Conservation (phyloP, 2,329 filamentous ascomycete genomes). For the Teratosphaeria gauchensis region DNA sequence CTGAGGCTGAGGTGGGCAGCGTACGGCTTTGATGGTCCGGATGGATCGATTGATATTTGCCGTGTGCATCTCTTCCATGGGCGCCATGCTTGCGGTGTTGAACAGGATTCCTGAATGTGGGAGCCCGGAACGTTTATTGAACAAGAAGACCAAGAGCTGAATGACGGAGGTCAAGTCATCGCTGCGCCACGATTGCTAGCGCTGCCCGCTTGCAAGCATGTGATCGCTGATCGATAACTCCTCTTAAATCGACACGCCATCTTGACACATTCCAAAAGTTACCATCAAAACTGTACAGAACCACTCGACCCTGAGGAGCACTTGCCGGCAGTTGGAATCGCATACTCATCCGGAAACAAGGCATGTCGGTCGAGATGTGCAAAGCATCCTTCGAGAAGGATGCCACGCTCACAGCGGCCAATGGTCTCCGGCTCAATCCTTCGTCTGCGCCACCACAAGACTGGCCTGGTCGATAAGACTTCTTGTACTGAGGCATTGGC, state of each 20-base stretch:
- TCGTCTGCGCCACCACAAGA: too few species aligned
- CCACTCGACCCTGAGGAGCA: too few species aligned
- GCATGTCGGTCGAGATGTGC: background rate
- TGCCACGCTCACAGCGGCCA: too few species aligned
- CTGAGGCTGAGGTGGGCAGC: conserved; percentile 18
- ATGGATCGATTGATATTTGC: conserved; percentile 74
- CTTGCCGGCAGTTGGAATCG: too few species aligned
- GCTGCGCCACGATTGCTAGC: background rate
- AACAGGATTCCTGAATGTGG: background rate
- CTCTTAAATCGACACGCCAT: background rate
- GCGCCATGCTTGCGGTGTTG: conserved; percentile 16
- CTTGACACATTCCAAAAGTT: background rate
- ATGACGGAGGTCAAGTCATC: background rate
- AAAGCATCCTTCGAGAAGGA: too few species aligned
- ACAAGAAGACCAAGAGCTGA: background rate
- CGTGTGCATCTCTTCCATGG: conserved; percentile 36
- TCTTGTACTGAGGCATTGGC: background rate
- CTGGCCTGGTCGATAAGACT: too few species aligned
- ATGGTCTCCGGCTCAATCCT: too few species aligned
- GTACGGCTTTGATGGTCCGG: conserved; percentile 75
- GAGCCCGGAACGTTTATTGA: background rate
- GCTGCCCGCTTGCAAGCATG: too few species aligned
- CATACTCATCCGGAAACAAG: too few species aligned
- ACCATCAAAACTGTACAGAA: background rate
- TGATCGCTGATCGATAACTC: background rate